Conservation (phyloP, 176 grass and related monocot species). For the Tillandsia leiboldiana region DNA sequence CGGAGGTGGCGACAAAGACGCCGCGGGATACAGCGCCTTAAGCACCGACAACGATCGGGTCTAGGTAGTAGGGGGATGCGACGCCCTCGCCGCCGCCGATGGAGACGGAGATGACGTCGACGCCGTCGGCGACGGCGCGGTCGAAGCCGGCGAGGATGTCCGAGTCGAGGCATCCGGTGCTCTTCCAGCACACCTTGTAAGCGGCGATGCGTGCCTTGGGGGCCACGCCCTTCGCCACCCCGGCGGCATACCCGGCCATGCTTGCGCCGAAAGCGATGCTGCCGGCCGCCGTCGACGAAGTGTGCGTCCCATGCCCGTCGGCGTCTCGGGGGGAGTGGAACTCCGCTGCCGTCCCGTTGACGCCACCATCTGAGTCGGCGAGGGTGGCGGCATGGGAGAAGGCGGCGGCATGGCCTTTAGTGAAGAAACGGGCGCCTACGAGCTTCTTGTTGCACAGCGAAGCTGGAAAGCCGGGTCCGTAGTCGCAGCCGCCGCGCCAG, state of each 20-base stretch:
- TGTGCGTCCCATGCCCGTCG: constrained; percentile 86
- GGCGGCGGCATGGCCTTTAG: constrained; percentile 47
- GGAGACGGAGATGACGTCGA: constrained; percentile 81
- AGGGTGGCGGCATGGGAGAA: neutral
- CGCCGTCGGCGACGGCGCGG: constrained; percentile 79
- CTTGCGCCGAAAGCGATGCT: constrained; percentile 67
- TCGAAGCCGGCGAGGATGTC: constrained; percentile 96
- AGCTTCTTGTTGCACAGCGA: constrained; percentile 79
- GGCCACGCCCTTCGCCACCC: constrained; percentile 87
- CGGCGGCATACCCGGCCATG: constrained; percentile 68
- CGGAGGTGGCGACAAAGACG: constrained; percentile 85
- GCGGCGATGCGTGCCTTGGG: constrained; percentile 75
- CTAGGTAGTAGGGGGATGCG: constrained; percentile 66
- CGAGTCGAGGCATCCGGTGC: constrained; percentile 78
- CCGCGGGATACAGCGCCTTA: constrained; percentile 64
- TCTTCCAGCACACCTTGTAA: constrained; percentile 97
- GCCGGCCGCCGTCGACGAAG: constrained; percentile 73
- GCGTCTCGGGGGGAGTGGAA: constrained; percentile 82
- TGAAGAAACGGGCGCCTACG: constrained; percentile 75
- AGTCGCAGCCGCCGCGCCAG: constrained; percentile 84
- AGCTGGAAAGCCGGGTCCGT: constrained; percentile 34
- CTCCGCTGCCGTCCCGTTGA: constrained; percentile 51
- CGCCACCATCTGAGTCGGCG: neutral
- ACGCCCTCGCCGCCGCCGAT: constrained; percentile 74
- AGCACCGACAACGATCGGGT: constrained; percentile 76